Evolutionary conservation across 139 green algal species (phyloP).

Genomic region (Ettlia oleoabundans): DNA sequence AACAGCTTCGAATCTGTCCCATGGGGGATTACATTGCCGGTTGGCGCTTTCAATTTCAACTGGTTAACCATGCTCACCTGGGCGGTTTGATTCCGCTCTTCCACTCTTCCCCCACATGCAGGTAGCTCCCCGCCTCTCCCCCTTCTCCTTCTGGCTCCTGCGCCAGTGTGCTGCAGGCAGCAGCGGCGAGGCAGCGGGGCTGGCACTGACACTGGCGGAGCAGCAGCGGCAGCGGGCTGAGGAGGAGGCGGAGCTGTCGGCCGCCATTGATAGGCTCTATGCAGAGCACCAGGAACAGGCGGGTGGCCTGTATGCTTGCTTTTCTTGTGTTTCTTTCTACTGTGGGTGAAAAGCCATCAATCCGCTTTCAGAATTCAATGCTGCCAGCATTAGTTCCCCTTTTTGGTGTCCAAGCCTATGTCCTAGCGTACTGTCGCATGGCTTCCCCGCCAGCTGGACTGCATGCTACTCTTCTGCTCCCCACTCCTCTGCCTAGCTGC

Average conservation of each 20-base stretch:
- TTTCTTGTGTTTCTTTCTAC: neutral
- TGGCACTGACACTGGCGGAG: neutral
- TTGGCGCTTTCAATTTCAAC: too few species aligned
- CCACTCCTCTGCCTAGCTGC: neutral
- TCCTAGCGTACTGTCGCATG: neutral
- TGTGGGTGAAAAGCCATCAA: too few species aligned
- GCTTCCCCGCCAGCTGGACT: neutral
- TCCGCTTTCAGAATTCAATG: too few species aligned
- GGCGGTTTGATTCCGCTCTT: too few species aligned
- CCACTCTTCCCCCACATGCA: neutral
- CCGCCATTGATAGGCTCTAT: neutral
- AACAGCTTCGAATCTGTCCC: too few species aligned
- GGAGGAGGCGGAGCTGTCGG: neutral
- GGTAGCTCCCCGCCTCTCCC: neutral
- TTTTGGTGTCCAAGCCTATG: too few species aligned
- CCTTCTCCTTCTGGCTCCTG: constrained; percentile 34
- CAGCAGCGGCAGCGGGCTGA: neutral
- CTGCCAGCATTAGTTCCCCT: too few species aligned
- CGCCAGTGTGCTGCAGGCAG: constrained; percentile 6
- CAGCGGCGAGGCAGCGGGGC: neutral
- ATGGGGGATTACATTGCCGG: too few species aligned
- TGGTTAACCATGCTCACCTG: too few species aligned
- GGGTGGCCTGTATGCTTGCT: neutral
- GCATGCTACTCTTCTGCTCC: neutral
- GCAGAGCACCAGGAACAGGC: constrained; percentile 7